Evolutionary conservation across 768 basidiomycete genomes (phyloP), one percentile per base, ranked within the genome.

Genomic region (Peribolospora baueri): DNA sequence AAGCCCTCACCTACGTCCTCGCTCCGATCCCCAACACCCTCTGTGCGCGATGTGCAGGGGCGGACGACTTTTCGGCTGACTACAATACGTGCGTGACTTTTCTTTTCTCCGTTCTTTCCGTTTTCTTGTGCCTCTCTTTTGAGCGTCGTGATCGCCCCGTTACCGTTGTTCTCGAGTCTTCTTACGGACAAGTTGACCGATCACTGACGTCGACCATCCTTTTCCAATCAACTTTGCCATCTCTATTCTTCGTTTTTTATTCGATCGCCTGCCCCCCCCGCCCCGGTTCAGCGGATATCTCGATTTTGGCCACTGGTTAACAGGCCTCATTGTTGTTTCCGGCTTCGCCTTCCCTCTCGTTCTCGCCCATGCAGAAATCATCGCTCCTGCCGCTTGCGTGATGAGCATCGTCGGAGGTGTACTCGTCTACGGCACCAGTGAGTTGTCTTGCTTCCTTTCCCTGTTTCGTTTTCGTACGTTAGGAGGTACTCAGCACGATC

Each of bases 371-470:
- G 84, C 93, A 3, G 79, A 80, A 55, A 74, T 97, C 58, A 93
- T 97, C 62, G 72, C 76, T 57, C 73, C 77, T 3, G 78, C 76
- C 11, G 93, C 93, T 46, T 86, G 83, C 65, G 76, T 75, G 62
- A 95, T 98, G 93, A 87, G 86, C 14, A 85, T 95, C 57, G 73
- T 83, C 41, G 93, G 93, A 10, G 93, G 93, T 69, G 82, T 79
- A 5, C 54, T 62, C 5, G 62, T 63, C 3, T 65, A 65, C 42
- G 61, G 53, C 3, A 64, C 63, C 10, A 64, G 53, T 54, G 5
- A 40, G 53, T 54, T 36, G 7, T 6, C 13, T 36, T 47, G 13
- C 39, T 38, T 25, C 25, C 7, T 42, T 8, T 25, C 25, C 25
- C 25, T 25, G 25, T 25, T 25, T 25, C 25, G 25, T 25, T 25